Conservation (phyloP, 345 rosid genomes). For the Acer campestre region DNA sequence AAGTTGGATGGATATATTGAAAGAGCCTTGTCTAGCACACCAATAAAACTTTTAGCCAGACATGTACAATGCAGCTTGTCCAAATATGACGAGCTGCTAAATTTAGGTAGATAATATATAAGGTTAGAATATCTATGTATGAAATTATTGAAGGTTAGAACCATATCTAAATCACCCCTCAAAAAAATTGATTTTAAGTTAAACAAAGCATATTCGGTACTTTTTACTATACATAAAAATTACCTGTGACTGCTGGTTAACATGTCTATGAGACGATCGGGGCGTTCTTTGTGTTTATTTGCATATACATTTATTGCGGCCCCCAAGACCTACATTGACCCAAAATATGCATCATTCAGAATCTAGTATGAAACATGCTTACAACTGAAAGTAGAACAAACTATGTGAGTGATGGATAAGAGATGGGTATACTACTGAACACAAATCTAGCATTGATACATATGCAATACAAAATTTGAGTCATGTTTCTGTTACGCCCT, state of each 20-base stretch:
- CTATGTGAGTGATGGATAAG: not conserved
- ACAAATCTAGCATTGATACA: not conserved
- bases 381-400: not conserved
- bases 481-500: not conserved
- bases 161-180: not conserved
- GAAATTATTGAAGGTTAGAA: not conserved
- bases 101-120: slow-evolving; percentile 1
- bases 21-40: not conserved
- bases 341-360: slow-evolving; percentile 15
- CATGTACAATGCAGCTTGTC: not conserved
- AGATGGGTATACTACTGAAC: not conserved
- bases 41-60: not conserved
- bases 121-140: not conserved
- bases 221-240: slow-evolving; percentile 5
- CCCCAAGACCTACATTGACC: slow-evolving; percentile 74
- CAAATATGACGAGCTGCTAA: not conserved
- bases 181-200: not conserved
- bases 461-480: not conserved
- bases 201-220: not conserved
- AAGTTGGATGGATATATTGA: not conserved
- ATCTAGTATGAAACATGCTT: slow-evolving; percentile 8
- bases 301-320: slow-evolving; percentile 96
- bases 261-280: slow-evolving; percentile 98
- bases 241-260: slow-evolving; percentile 96
- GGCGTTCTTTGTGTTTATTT: slow-evolving; percentile 94